These are phyloP conservation scores for Calonectria naviculata DNA, from an alignment of 2,329 filamentous ascomycete genomes.

Conservation along the genomic window DNA sequence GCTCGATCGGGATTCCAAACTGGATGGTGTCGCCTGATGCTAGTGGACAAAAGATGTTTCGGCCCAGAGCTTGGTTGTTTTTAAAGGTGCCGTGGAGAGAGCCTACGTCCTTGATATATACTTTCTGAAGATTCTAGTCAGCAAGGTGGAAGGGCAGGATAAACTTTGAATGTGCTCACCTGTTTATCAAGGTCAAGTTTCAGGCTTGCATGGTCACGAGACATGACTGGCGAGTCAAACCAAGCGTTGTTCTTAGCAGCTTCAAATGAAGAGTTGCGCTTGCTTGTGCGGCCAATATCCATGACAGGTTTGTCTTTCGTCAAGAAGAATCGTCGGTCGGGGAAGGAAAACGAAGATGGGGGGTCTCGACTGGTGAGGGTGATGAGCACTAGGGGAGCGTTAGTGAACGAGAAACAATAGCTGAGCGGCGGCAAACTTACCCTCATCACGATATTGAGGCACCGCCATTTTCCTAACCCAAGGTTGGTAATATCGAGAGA, in stretches of 20 bases:
- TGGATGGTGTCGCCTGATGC: slow-evolving; percentile 45
- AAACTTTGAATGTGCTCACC: slow-evolving; percentile 48
- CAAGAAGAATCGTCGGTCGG: slow-evolving; percentile 45
- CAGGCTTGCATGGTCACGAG: slow-evolving; percentile 72
- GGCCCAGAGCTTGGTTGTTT: slow-evolving; percentile 45
- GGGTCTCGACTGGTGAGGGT: slow-evolving; percentile 40
- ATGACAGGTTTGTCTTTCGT: slow-evolving; percentile 42
- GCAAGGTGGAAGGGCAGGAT: slow-evolving; percentile 1
- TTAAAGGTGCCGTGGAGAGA: slow-evolving; percentile 66
- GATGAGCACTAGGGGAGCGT: slow-evolving; percentile 43
- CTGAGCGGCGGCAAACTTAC: slow-evolving; percentile 19
- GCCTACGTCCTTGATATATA: slow-evolving; percentile 57
- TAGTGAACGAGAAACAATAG: slow-evolving; percentile 13
- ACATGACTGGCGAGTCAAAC: slow-evolving; percentile 80
- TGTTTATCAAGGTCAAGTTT: slow-evolving; percentile 54
- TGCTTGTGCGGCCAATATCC: slow-evolving; percentile 58
- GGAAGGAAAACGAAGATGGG: slow-evolving; percentile 31
- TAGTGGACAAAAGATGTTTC: slow-evolving; percentile 30
- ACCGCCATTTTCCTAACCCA: slow-evolving; percentile 29
- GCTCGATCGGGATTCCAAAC: slow-evolving; percentile 51
- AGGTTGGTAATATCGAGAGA: background rate
- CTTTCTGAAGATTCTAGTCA: slow-evolving; percentile 48
- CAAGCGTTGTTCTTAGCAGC: slow-evolving; percentile 67
- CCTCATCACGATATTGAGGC: slow-evolving; percentile 40
- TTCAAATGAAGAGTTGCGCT: slow-evolving; percentile 46